Conservation (phyloP, 1,139 yeast genomes). For the Saccharomyces hybrid region DNA sequence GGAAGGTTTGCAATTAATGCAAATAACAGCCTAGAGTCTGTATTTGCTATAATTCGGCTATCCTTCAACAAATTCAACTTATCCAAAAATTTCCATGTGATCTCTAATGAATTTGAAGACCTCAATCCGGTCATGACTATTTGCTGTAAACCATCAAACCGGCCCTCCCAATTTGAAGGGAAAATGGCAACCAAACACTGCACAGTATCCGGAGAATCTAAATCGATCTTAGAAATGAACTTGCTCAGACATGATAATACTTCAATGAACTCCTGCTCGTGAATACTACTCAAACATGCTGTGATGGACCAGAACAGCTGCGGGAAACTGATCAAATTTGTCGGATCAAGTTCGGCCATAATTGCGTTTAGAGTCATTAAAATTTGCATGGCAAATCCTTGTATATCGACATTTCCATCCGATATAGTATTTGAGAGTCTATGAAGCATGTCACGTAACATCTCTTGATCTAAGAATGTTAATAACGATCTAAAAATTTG, state of each 20-base stretch:
- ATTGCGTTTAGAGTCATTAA: conserved; percentile 91
- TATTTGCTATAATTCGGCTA: conserved; percentile 72
- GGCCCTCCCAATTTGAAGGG: conserved; percentile 95
- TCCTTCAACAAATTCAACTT: conserved; percentile 59
- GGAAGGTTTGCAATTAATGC: conserved; percentile 78
- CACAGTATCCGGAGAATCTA: conserved; percentile 80
- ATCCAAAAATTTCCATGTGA: conserved; percentile 66
- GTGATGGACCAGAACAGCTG: conserved; percentile 95
- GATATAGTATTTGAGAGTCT: conserved; percentile 88
- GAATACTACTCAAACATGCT: conserved; percentile 83
- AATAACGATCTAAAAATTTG: conserved; percentile 82
- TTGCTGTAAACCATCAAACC: conserved; percentile 81
- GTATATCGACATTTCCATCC: conserved; percentile 82
- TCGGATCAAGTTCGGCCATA: conserved; percentile 75
- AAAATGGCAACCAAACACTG: conserved; percentile 75
- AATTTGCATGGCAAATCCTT: conserved; percentile 96
- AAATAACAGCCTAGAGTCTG: conserved; percentile 59
- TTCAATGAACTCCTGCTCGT: conserved; percentile 90
- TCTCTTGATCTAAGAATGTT: conserved; percentile 71
- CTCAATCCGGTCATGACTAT: conserved; percentile 67
- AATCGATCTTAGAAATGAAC: conserved; percentile 77
- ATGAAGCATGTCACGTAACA: conserved; percentile 92
- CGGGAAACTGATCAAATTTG: conserved; percentile 76
- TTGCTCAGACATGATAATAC: conserved; percentile 74
- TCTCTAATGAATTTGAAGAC: conserved; percentile 60